Evolutionary conservation across 2,329 filamentous ascomycete species (phyloP).

Genomic region (Clarireedia sp.): DNA sequence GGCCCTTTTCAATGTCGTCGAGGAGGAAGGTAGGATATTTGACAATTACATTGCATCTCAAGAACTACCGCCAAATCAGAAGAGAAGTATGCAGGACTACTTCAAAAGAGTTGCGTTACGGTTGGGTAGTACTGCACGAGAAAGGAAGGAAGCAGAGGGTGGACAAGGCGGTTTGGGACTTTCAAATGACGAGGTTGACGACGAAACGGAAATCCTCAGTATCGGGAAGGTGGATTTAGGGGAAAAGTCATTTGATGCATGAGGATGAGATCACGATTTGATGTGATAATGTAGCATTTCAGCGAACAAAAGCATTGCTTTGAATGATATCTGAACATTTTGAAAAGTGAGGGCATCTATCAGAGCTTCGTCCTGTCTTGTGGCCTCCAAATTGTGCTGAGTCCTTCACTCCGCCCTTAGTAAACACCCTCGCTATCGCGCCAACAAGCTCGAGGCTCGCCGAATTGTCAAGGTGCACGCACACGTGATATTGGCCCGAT

Average conservation of each 20-base stretch:
- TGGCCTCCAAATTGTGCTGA: neutral
- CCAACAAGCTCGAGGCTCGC: too few species aligned
- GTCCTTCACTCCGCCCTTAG: neutral
- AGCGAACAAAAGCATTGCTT: neutral
- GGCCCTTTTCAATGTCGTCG: constrained; percentile 80
- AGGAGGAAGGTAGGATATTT: constrained; percentile 78
- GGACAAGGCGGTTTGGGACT: constrained; percentile 79
- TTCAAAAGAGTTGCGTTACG: constrained; percentile 88
- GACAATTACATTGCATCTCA: constrained; percentile 78
- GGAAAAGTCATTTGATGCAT: constrained; percentile 37
- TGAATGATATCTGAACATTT: neutral
- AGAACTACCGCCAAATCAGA: constrained; percentile 61
- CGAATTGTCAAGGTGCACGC: too few species aligned
- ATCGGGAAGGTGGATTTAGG: constrained; percentile 82
- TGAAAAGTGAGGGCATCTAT: too few species aligned
- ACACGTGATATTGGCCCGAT: too few species aligned
- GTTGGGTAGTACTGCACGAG: constrained; percentile 77
- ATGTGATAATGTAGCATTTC: neutral
- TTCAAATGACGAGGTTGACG: constrained; percentile 84
- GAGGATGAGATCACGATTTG: constrained; percentile 9
- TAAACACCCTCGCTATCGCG: too few species aligned
- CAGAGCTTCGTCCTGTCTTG: too few species aligned
- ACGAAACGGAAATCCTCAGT: constrained; percentile 93
- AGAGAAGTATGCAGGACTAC: constrained; percentile 92
- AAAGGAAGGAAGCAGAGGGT: constrained; percentile 85